Evolutionary conservation across 78 protist species (phyloP), one percentile per base, ranked within the genome.

Genomic region (Tieghemostelium lacteum): DNA sequence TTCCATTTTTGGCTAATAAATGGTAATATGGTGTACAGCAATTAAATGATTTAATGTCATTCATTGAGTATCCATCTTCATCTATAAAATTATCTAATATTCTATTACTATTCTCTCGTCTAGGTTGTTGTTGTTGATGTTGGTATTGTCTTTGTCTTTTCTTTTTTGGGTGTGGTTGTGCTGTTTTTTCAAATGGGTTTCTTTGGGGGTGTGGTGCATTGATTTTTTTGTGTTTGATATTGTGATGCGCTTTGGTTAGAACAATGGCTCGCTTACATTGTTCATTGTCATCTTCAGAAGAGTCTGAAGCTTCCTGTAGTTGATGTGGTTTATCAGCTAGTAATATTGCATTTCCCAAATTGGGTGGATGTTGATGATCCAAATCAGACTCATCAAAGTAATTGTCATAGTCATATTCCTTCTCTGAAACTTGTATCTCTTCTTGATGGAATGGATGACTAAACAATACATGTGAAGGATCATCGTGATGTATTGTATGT

Each of bases 21-120:
- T 60, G 33, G 34, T 37, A 0, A 55, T 80, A 80, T 22, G 88
- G 88, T 40, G 66, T 36, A 22, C 40, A 34, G 34, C 64, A 80
- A 39, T 42, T 36, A 40, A 31, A 80, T 8, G 37, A 10, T 39
- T 55, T 57, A 39, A 66, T 55, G 19, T 80, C 65, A 12, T 52
- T 63, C 19, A 71, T 50, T 50, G 77, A 71, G 22, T 71, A 71
- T 2, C 24, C 77, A 0, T 33, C 64, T 8, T 33, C 37, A 4
- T 71, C 77, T 6, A 50, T 63, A 0, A 36, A 42, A 50, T 24
- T 34, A 16, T 64, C 42, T 0, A 24, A n/a, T 6, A 20, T 20
- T 8, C 37, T 57, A 3, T 10, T 29, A 39, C 8, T 58, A 29
- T 29, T 29, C 17, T 36, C 54, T 10, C 77, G 10, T 49, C 60